Evolutionary conservation across 2,329 filamentous ascomycete species (phyloP).

Genomic region (Ramularia endophylla): DNA sequence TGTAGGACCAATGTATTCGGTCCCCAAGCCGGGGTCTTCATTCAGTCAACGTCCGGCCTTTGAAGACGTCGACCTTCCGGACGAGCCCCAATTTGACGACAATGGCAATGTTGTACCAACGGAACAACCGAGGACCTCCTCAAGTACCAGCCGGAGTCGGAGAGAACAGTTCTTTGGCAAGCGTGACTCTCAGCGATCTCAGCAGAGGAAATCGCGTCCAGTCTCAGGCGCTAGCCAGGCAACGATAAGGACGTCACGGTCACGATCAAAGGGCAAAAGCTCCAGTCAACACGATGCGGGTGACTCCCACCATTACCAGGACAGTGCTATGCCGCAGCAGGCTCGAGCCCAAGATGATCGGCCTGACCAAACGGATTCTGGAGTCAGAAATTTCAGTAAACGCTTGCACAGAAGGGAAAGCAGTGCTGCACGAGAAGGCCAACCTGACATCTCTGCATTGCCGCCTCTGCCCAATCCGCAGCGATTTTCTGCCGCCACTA

Average conservation of each 20-base stretch:
- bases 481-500: slow-evolving; percentile 13
- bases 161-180: slow-evolving; percentile 21
- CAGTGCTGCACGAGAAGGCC: slow-evolving; percentile 6
- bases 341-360: slow-evolving; percentile 7
- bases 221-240: slow-evolving; percentile 13
- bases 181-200: slow-evolving; percentile 16
- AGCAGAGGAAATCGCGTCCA: slow-evolving; percentile 12
- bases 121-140: slow-evolving; percentile 8
- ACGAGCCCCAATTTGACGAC: slow-evolving; percentile 5
- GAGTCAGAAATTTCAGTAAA: slow-evolving; percentile 13
- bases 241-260: background rate
- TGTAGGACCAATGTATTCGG: background rate
- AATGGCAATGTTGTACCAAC: slow-evolving; percentile 1
- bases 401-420: slow-evolving; percentile 13
- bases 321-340: slow-evolving; percentile 14
- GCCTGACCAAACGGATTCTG: slow-evolving; percentile 4
- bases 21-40: background rate
- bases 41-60: background rate
- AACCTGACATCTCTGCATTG: slow-evolving; percentile 11
- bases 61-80: slow-evolving; percentile 2
- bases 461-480: slow-evolving; percentile 15
- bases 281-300: slow-evolving; percentile 18
- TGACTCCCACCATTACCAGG: slow-evolving; percentile 17
- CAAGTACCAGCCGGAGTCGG: slow-evolving; percentile 16
- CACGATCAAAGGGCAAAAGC: slow-evolving; percentile 14